Evolutionary conservation across 768 basidiomycete species (phyloP), one percentile per base, ranked within the genome.

Genomic region (Dioszegia hungarica): DNA sequence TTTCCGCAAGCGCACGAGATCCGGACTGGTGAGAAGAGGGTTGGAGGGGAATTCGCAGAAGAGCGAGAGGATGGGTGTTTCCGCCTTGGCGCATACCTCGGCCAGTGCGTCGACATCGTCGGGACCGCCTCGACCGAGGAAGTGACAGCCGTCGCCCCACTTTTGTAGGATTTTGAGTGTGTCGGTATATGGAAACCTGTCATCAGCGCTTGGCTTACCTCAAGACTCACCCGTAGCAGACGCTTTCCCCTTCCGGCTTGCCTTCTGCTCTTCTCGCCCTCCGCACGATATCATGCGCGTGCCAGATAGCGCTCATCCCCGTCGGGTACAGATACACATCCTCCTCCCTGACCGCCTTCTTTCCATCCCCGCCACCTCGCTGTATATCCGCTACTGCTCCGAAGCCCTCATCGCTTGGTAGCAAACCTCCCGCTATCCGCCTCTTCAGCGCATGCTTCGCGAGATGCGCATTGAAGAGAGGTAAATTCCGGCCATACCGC

Each of bases 31-130:
- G 6, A 99, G 79, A 17, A 99, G 82, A 3, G 94, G 94, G 71
- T 99, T 99, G 0, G 90, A 92, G 0, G 94, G 93, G 74, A 95
- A 90, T 75, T 99, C 94, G 38, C 87, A 88, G 77, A 92, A 91
- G 37, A 98, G 80, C 0, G 90, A 84, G 6, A 90, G 78, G 24
- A 90, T 79, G 0, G 88, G 88, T 1, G 85, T 84, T 6, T 77
- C 78, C 1, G 75, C 70, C 14, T 55, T 20, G 25, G 52, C 61
- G 17, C 94, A 80, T 2, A 89, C 75, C 8, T 62, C 72, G 61
- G 89, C 87, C 0, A 98, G 80, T 27, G 81, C 80, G 24, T 86
- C 84, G 19, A 95, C 82, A 56, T 91, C 89, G 15, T 80, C 74
- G 55, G 89, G 85, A 8, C 86, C 75, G 0, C 93, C 93, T 59